Base-by-base conservation (phyloP, 2,329 filamentous ascomycete species). In the Thermothelomyces thermophilus region DNA sequence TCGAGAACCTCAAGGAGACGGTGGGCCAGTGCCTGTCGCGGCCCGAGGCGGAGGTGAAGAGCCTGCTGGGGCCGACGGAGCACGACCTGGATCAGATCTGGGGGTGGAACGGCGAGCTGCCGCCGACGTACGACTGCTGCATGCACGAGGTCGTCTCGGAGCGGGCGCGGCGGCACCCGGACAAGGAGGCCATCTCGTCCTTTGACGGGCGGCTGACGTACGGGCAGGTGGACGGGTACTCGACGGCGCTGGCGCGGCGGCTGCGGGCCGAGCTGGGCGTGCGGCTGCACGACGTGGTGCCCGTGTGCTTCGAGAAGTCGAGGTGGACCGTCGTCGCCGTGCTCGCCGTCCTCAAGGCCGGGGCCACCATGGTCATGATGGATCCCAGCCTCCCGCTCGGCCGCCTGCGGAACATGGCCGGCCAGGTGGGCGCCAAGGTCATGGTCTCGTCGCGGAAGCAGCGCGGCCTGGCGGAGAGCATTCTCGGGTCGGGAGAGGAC, bases 191-290 rank as follows among this genome's bases (percentile, higher is more conserved):
- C 37, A 66, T 77, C 17, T 28, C 39, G 16, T 48, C 46, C 0
- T 76, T 73, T 73, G 74, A 77, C 51, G 73, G 74, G 30, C 59
- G 60, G 47, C 66, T 74, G 46, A 74, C 71, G 2, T 77, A 76
- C 52, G 47, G 58, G 31, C 67, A 75, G 41, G 62, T 76, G 2
- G 70, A 75, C 31, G 54, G 58, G 1, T 61, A 70, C 11, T 73
- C 74, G 1, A 68, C 67, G 24, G 57, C 58, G 1, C 63, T 76
- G 7, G 73, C 73, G 3, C 58, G 58, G 5, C 63, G 70, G 48
- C 64, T 77, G 3, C 1, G 53, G 62, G 13, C 58, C 59, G 10
- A 55, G 59, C n/a, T 72, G 71, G 14, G 63, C 71, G 33, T 56
- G 50, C 2, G 48, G 64, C 10, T 73, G 71, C n/a, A 65, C 63